Base-by-base conservation (phyloP, 768 basidiomycete genomes). In the Kwoniella sp. region DNA sequence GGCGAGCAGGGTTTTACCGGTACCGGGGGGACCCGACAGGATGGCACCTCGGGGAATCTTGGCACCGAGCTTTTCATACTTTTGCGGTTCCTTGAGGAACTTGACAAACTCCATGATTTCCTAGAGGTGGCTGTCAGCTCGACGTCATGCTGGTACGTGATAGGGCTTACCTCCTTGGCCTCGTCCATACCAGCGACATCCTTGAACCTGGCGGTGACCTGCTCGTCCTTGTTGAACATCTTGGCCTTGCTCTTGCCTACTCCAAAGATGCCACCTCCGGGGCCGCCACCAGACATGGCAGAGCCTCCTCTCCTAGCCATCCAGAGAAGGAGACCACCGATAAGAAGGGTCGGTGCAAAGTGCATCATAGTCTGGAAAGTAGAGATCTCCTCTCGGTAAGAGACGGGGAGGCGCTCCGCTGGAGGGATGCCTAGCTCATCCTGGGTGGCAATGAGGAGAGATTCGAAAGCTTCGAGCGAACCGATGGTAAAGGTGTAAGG, bases 81-180 rank as follows among this genome's bases (percentile, higher is more conserved):
- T 87, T 26, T 83, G 77, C 11, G 95, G 95, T 51, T 98, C 87
- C 78, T 96, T 96, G 69, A 99, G 79, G 79, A 99, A 98, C 65
- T 95, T 92, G 73, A 99, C 95, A 63, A 98, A 99, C 73, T 99
- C 95, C 89, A 98, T 93, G 65, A 99, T 93, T 78, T 99, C 95
- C 78, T 71, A 46, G 10, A 42, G 40, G 23, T 15, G 40, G 5
- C 23, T 23, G 9, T 41, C 10, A 15, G 3, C 2, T 4, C 3
- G 15, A 20, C 5, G 3, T 38, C 3, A 39, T n/a, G 38, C 20
- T 20, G 11, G 22, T n/a, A n/a, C n/a, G n/a, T n/a, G n/a, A n/a
- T n/a, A 11, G 12, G 31, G 53, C 70, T 59, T 41, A 72, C 71
- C 68, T 92, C 88, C 79, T 99, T 99, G 37, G 92, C 95, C 76